Percentiles rank a stretch among this genome's conserved stretches.
Conservation (phyloP, 768 basidiomycete genomes). For the Phylloporus sp. region DNA sequence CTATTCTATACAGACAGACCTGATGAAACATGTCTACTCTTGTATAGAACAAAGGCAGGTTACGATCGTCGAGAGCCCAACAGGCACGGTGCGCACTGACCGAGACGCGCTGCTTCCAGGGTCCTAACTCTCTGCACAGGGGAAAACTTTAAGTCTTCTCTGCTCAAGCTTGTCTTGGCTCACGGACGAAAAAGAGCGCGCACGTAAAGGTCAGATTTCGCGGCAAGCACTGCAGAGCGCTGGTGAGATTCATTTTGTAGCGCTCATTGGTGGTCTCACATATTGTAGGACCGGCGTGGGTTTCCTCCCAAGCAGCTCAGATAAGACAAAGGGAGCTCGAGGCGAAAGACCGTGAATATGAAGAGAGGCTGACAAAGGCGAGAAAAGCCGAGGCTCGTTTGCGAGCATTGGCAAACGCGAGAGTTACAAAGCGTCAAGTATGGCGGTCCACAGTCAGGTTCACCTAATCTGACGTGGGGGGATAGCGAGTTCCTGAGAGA, state of each 20-base stretch:
- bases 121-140: slow-evolving; percentile 41
- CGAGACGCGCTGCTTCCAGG: neutral
- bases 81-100: slow-evolving; percentile 64
- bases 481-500: slow-evolving; percentile 22
- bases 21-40: slow-evolving; percentile 85
- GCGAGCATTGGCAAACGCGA: slow-evolving; percentile 49
- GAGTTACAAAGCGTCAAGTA: slow-evolving; percentile 61
- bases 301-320: slow-evolving; percentile 65
- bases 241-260: slow-evolving; percentile 21
- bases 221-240: slow-evolving; percentile 21
- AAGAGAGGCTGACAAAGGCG: slow-evolving; percentile 54
- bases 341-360: slow-evolving; percentile 59
- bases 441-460: slow-evolving; percentile 13
- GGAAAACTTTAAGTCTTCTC: slow-evolving; percentile 81
- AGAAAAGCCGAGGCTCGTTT: slow-evolving; percentile 59
- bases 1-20: slow-evolving; percentile 77
- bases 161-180: slow-evolving; percentile 77
- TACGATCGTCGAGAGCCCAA: slow-evolving; percentile 84
- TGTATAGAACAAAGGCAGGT: slow-evolving; percentile 73
- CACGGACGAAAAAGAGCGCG: slow-evolving; percentile 63
- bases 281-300: slow-evolving; percentile 64
- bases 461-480: slow-evolving; percentile 2
- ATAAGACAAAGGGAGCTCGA: slow-evolving; percentile 65
- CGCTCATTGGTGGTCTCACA: slow-evolving; percentile 8
- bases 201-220: slow-evolving; percentile 61